Percentiles rank a stretch among this genome's conserved stretches.
phyloP scores from a whole-genome alignment of 305 asterid species.

The Rubia balearica region DNA sequence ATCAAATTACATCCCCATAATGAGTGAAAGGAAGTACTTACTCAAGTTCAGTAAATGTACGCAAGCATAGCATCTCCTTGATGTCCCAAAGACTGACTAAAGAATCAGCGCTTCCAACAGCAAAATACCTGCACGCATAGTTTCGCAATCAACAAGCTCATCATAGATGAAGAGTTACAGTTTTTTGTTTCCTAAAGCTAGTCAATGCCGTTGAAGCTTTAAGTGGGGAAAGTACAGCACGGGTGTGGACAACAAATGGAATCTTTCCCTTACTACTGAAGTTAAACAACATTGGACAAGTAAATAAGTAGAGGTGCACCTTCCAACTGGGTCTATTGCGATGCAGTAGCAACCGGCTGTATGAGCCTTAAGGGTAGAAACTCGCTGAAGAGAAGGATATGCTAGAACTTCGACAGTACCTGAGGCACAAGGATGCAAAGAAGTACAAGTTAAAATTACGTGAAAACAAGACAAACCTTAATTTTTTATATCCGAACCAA shows the following conservation, averaged over 20 bases:
- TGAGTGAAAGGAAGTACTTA: constrained; percentile 28
- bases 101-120: constrained; percentile 99
- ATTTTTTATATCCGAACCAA: background rate
- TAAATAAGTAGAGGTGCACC: constrained; percentile 35
- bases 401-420: constrained; percentile 95
- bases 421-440: constrained; percentile 18
- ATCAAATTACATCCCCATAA: constrained; percentile 1
- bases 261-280: background rate
- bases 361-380: constrained; percentile 85
- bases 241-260: background rate
- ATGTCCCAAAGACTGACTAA: constrained; percentile 97
- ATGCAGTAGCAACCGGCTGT: constrained; percentile 99
- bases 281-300: background rate
- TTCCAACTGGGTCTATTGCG: constrained; percentile 90
- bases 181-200: background rate
- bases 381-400: constrained; percentile 72
- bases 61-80: constrained; percentile 91
- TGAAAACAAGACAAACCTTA: background rate
- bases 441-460: background rate
- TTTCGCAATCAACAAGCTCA: background rate
- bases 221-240: background rate
- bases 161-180: background rate
- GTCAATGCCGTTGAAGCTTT: background rate
- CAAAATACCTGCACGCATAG: constrained; percentile 59
- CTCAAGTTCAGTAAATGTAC: constrained; percentile 95